phyloP scores from a whole-genome alignment of 345 rosid genomes.

The Populus alba region DNA sequence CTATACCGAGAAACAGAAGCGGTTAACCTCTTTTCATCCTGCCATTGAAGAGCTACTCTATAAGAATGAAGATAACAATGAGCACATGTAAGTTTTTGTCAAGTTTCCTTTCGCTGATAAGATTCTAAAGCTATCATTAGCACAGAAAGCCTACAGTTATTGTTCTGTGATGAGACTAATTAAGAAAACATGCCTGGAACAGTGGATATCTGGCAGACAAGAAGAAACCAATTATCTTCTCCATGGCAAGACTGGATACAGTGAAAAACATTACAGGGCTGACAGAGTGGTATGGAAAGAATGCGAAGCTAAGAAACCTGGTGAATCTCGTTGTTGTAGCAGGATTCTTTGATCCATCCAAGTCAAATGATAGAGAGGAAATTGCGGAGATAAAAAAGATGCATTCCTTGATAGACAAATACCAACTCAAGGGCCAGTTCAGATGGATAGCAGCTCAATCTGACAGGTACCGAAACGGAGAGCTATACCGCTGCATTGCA shows the following conservation, averaged over 20 bases:
- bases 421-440: slow-evolving; percentile 70
- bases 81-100: slow-evolving; percentile 60
- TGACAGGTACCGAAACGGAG: slow-evolving; percentile 79
- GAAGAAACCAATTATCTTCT: slow-evolving; percentile 83
- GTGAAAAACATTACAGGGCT: slow-evolving; percentile 89
- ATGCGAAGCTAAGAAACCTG: slow-evolving; percentile 61
- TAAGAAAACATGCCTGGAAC: slow-evolving; percentile 14
- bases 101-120: background rate
- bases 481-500: slow-evolving; percentile 85
- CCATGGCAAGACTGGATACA: slow-evolving; percentile 95
- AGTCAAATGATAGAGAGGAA: slow-evolving; percentile 87
- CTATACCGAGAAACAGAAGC: slow-evolving; percentile 46
- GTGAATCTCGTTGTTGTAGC: slow-evolving; percentile 90
- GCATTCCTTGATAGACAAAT: slow-evolving; percentile 70
- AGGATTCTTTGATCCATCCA: slow-evolving; percentile 76
- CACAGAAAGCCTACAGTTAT: background rate
- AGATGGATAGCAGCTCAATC: slow-evolving; percentile 98
- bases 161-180: background rate
- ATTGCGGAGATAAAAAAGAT: slow-evolving; percentile 78
- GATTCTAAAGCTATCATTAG: background rate
- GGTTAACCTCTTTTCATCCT: slow-evolving; percentile 59
- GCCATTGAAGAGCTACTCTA: slow-evolving; percentile 75
- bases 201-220: slow-evolving; percentile 79
- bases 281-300: slow-evolving; percentile 92
- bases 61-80: slow-evolving; percentile 54